phyloP scores from a whole-genome alignment of 2,329 filamentous ascomycete genomes.

The Penicillium sp. region DNA sequence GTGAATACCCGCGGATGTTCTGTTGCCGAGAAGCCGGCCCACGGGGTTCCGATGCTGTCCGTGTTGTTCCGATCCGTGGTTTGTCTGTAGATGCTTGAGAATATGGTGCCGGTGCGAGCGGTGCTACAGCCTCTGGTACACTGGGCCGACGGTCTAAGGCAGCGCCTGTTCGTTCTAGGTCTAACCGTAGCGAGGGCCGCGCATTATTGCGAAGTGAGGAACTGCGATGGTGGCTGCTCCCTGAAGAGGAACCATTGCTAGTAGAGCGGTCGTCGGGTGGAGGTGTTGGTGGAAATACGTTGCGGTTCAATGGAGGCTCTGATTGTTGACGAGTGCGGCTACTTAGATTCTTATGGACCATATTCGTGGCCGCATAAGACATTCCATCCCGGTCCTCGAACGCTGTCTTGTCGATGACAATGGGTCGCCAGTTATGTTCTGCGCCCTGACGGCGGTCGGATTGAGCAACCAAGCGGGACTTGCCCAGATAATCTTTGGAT shows the following conservation, averaged over 20 bases:
- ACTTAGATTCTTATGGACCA: slow-evolving; percentile 81
- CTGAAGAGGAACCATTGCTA: slow-evolving; percentile 31
- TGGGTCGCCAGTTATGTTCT: slow-evolving; percentile 79
- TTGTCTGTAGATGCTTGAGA: slow-evolving; percentile 27
- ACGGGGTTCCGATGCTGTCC: slow-evolving; percentile 55
- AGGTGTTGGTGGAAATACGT: slow-evolving; percentile 95
- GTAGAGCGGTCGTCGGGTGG: slow-evolving; percentile 82
- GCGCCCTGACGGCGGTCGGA: slow-evolving; percentile 66
- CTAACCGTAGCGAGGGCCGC: slow-evolving; percentile 47
- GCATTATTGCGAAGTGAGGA: slow-evolving; percentile 51
- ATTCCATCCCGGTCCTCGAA: slow-evolving; percentile 83
- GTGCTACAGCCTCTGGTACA: slow-evolving; percentile 2
- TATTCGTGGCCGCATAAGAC: slow-evolving; percentile 88
- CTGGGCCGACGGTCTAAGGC: slow-evolving; percentile 35
- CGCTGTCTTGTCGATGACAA: slow-evolving; percentile 53
- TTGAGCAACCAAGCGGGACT: slow-evolving; percentile 88
- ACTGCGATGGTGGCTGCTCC: slow-evolving; percentile 36
- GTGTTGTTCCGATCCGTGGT: slow-evolving; percentile 48
- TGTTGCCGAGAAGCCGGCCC: slow-evolving; percentile 40
- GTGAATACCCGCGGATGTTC: slow-evolving; percentile 30
- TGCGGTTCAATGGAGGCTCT: slow-evolving; percentile 75
- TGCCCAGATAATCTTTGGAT: slow-evolving; percentile 95
- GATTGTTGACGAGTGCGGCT: slow-evolving; percentile 79
- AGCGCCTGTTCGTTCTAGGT: slow-evolving; percentile 35
- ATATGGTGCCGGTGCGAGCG: slow-evolving; percentile 10